A percentile compares a stretch with the other conserved stretches of the same genome.
Conservation (phyloP, 2,329 filamentous ascomycete genomes). For the Chalaropsis ovoidea region DNA sequence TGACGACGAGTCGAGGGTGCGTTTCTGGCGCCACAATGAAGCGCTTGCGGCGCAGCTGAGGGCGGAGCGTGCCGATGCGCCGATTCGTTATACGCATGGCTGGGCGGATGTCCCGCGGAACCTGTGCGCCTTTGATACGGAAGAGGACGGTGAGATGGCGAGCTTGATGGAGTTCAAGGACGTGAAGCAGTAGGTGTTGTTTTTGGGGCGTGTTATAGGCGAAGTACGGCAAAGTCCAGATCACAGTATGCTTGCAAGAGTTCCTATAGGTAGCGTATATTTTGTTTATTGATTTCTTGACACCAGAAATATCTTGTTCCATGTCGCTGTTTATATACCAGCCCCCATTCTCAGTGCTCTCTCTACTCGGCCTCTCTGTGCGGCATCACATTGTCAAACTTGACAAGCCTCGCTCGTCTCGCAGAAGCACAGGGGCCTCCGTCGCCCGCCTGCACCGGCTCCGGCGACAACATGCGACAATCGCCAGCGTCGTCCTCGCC, state of each 20-base stretch:
- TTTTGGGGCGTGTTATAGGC: neutral
- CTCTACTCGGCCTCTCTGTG: constrained; percentile 1
- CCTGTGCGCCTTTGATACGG: neutral
- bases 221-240: neutral
- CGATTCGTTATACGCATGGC: constrained; percentile 11
- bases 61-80: constrained; percentile 3
- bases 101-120: neutral
- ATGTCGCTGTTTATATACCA: neutral
- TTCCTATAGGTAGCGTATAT: neutral
- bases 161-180: neutral
- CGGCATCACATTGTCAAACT: constrained; percentile 18
- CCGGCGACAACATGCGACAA: neutral
- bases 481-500: neutral
- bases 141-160: constrained; percentile 1
- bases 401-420: constrained; percentile 15
- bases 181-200: neutral
- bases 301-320: neutral
- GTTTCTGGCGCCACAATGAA: constrained; percentile 18
- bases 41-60: constrained; percentile 10
- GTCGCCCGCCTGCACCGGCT: neutral
- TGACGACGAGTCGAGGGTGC: constrained; percentile 20
- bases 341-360: neutral
- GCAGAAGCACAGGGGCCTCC: neutral
- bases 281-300: neutral
- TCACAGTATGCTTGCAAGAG: constrained; percentile 16